Conservation (phyloP, 1,139 yeast species). For the Geotrichum carabidarum region DNA sequence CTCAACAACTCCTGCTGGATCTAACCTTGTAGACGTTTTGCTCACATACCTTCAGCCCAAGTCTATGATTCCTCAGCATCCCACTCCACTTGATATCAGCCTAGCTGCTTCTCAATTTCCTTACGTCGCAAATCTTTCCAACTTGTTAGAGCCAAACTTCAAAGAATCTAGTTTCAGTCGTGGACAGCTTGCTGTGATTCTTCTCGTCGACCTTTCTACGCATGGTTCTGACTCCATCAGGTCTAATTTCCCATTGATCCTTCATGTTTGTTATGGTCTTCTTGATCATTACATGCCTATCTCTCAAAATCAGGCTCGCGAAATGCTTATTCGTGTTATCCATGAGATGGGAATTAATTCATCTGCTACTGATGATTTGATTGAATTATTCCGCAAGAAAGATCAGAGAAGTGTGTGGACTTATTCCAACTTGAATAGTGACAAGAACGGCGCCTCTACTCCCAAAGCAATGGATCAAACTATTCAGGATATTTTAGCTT, state of each 20-base stretch:
- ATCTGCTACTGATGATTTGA: constrained; percentile 48
- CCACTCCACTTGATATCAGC: constrained; percentile 33
- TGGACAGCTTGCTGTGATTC: constrained; percentile 81
- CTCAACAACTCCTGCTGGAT: constrained; percentile 56
- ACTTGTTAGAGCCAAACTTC: constrained; percentile 50
- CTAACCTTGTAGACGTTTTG: constrained; percentile 57
- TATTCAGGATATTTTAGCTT: constrained; percentile 57
- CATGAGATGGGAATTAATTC: constrained; percentile 45
- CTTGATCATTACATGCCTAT: constrained; percentile 81
- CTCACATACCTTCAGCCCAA: constrained; percentile 72
- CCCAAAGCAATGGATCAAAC: constrained; percentile 84
- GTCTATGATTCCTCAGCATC: constrained; percentile 73
- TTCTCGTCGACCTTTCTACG: constrained; percentile 73
- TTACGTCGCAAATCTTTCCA: constrained; percentile 68
- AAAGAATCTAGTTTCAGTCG: constrained; percentile 77
- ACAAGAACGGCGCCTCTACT: constrained; percentile 75
- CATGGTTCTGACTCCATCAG: constrained; percentile 36
- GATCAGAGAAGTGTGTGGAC: constrained; percentile 59
- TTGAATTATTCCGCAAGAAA: constrained; percentile 46
- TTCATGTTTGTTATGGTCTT: constrained; percentile 76
- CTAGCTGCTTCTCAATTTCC: constrained; percentile 46
- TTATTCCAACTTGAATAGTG: constrained; percentile 77
- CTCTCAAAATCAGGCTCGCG: constrained; percentile 80
- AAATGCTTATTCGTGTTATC: constrained; percentile 66
- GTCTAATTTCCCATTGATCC: constrained; percentile 59